Conservation (phyloP, 768 basidiomycete species). For the Boletus sensibilis region DNA sequence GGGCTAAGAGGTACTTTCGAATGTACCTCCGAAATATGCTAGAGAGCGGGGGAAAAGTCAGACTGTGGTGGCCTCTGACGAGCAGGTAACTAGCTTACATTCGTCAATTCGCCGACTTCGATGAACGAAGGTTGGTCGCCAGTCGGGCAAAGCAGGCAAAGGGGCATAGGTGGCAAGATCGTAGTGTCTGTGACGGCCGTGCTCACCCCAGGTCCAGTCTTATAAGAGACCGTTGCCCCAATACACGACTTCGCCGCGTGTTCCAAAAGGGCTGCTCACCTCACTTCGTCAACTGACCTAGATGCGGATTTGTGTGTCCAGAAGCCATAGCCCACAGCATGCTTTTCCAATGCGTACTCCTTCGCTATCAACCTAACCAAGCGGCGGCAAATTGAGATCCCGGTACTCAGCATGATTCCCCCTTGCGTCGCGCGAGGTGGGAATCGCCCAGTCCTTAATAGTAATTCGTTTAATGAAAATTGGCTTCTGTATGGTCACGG, state of each 20-base stretch:
- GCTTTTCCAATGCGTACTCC: slow-evolving; percentile 24
- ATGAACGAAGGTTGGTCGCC: slow-evolving; percentile 24
- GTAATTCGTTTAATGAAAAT: slow-evolving; percentile 17
- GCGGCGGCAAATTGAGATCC: background rate
- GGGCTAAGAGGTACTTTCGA: slow-evolving; percentile 3
- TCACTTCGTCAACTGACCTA: slow-evolving; percentile 22
- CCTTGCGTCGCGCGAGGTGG: slow-evolving; percentile 15
- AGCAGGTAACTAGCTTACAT: slow-evolving; percentile 9
- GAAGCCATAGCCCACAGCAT: slow-evolving; percentile 23
- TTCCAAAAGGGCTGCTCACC: slow-evolving; percentile 28
- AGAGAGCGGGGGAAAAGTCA: slow-evolving; percentile 2
- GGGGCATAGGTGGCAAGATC: slow-evolving; percentile 23
- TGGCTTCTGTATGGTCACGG: slow-evolving; percentile 7
- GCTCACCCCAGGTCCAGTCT: slow-evolving; percentile 19
- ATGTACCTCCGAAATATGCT: slow-evolving; percentile 27
- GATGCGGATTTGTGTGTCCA: slow-evolving; percentile 23
- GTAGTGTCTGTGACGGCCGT: slow-evolving; percentile 12
- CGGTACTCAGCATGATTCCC: background rate
- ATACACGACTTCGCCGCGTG: slow-evolving; percentile 34
- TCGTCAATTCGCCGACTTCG: slow-evolving; percentile 17
- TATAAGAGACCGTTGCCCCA: slow-evolving; percentile 34
- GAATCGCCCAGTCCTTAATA: slow-evolving; percentile 22
- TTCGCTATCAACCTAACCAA: slow-evolving; percentile 6
- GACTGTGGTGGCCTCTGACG: background rate
- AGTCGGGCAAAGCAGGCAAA: slow-evolving; percentile 25